These are phyloP conservation scores for Crithidia mellificae DNA, from an alignment of 208 protist species.

Conservation along the genomic window DNA sequence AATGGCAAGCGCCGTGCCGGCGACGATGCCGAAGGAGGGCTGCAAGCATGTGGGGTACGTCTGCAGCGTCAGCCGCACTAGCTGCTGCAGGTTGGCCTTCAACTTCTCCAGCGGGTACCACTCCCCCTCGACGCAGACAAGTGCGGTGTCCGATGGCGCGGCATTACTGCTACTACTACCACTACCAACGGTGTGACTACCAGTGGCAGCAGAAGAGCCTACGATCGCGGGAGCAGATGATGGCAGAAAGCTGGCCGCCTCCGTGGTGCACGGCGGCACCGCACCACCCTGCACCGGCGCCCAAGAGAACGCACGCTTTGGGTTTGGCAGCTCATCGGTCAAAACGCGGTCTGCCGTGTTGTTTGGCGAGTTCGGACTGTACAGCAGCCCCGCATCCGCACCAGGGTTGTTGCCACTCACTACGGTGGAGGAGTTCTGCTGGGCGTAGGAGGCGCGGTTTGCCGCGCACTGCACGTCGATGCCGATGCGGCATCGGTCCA, in stretches of 20 bases:
- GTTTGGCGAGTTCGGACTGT: background rate
- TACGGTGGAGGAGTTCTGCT: constrained; percentile 12
- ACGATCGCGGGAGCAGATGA: too few species aligned
- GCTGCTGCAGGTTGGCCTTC: constrained; percentile 15
- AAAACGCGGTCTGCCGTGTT: constrained; percentile 27
- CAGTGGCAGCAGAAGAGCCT: background rate
- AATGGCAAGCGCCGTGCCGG: constrained; percentile 10
- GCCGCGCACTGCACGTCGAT: constrained; percentile 69
- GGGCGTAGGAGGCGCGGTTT: constrained; percentile 14
- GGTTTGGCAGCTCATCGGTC: constrained; percentile 38
- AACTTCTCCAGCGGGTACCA: constrained; percentile 25
- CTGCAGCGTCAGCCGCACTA: constrained; percentile 32
- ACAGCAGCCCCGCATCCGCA: background rate
- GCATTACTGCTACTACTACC: too few species aligned
- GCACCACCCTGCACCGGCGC: constrained; percentile 23
- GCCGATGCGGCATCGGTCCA: constrained; percentile 82
- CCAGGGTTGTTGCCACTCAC: background rate
- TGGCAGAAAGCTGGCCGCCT: constrained; percentile 19
- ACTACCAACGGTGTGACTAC: too few species aligned
- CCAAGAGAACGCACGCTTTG: constrained; percentile 51
- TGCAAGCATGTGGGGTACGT: constrained; percentile 54
- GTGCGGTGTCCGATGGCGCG: too few species aligned
- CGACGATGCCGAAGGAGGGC: constrained; percentile 33
- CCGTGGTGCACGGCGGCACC: constrained; percentile 6
- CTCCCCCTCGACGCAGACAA: constrained; percentile 28